phyloP scores from a whole-genome alignment of 2,329 filamentous ascomycete species.

The Pseudogymnoascus sp. region DNA sequence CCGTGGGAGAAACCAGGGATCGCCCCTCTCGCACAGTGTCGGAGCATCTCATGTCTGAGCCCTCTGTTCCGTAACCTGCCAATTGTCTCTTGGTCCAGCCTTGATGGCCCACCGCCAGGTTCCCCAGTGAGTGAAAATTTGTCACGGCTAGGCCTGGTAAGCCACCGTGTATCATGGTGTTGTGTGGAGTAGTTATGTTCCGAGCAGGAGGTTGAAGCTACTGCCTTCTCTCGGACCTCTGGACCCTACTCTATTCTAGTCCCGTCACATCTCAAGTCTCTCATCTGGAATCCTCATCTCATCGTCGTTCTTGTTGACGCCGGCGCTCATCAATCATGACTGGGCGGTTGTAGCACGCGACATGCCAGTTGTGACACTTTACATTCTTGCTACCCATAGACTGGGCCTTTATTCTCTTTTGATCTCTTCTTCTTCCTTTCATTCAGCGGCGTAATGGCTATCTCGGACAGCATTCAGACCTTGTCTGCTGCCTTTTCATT shows the following conservation, averaged over 20 bases:
- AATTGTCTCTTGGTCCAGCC: neutral
- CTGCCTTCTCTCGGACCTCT: neutral
- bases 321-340: slow-evolving; percentile 18
- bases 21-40: slow-evolving; percentile 1
- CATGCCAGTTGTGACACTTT: slow-evolving; percentile 17
- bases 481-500: slow-evolving; percentile 29
- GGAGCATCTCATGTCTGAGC: slow-evolving; percentile 6
- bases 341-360: slow-evolving; percentile 20
- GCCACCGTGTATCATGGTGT: slow-evolving; percentile 1
- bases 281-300: slow-evolving; percentile 2
- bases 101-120: neutral
- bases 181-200: slow-evolving; percentile 4
- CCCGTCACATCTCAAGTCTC: slow-evolving; percentile 1
- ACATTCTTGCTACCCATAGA: slow-evolving; percentile 23
- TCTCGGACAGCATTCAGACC: slow-evolving; percentile 26
- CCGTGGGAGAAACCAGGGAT: neutral
- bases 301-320: slow-evolving; percentile 19
- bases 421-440: slow-evolving; percentile 16
- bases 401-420: slow-evolving; percentile 24
- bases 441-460: slow-evolving; percentile 22
- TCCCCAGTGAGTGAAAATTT: neutral
- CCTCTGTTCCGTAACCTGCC: slow-evolving; percentile 2
- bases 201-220: neutral
- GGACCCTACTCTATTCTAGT: neutral
- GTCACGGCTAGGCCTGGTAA: slow-evolving; percentile 4